Conservation (phyloP, 108 stramenopile genomes). For the Parietichytrium sp. region DNA sequence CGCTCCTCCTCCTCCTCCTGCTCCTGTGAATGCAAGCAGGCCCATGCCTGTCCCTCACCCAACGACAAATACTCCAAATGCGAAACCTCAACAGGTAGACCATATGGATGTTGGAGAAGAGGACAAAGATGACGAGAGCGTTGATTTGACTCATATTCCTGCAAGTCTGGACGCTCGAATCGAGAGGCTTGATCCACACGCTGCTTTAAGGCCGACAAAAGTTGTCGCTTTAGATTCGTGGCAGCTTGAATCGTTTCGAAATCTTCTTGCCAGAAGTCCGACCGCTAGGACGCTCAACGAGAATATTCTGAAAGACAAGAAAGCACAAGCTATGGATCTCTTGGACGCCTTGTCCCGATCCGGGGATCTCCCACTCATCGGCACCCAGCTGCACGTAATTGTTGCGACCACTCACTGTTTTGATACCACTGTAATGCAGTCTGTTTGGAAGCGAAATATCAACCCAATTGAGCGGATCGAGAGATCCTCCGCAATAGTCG, state of each 20-base stretch:
- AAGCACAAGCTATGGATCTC: constrained; percentile 76
- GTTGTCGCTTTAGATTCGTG: constrained; percentile 53
- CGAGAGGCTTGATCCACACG: constrained; percentile 58
- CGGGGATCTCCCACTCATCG: constrained; percentile 69
- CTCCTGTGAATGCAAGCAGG: no score
- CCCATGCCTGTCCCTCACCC: no score
- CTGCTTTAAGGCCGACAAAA: constrained; percentile 65
- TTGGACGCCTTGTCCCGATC: constrained; percentile 75
- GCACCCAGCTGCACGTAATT: constrained; percentile 72
- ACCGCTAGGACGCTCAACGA: constrained; percentile 40
- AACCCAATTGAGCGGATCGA: constrained; percentile 82
- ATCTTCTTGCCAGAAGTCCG: no score
- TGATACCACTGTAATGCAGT: constrained; percentile 70
- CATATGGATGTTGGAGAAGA: no score
- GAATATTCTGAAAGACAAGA: constrained; percentile 57
- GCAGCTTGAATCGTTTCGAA: no score
- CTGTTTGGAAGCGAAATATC: constrained; percentile 73
- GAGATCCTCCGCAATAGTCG: constrained; percentile 61
- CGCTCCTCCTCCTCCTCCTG: no score
- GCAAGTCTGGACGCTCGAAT: constrained; percentile 64
- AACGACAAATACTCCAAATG: no score
- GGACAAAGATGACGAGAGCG: no score
- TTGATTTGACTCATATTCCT: constrained; percentile 70
- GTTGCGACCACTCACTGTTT: constrained; percentile 79
- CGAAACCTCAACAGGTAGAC: no score